Evolutionary conservation across 176 grass and related monocot species (phyloP).

Genomic region (Cymbopogon citratus): DNA sequence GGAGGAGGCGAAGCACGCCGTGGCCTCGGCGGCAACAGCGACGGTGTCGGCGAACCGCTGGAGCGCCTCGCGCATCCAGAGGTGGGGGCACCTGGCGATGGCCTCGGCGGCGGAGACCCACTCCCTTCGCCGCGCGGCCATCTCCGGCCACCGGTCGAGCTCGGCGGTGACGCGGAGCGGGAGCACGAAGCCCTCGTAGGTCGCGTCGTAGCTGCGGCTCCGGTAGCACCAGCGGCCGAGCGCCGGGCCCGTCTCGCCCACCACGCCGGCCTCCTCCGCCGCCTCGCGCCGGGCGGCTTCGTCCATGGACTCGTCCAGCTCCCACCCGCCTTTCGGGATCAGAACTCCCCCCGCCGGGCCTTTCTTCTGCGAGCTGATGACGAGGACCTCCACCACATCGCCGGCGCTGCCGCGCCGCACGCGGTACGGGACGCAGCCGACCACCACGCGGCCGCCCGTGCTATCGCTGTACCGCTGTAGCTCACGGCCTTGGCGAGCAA

Average conservation of each 20-base stretch:
- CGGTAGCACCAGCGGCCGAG: slow-evolving; percentile 53
- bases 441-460: slow-evolving; percentile 52
- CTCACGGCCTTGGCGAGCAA: slow-evolving; percentile 56
- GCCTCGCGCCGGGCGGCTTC: slow-evolving; percentile 58
- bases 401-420: neutral
- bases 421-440: slow-evolving; percentile 68
- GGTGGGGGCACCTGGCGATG: slow-evolving; percentile 25
- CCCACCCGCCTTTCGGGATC: slow-evolving; percentile 79
- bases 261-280: slow-evolving; percentile 61
- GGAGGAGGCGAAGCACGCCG: neutral
- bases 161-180: slow-evolving; percentile 50
- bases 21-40: neutral
- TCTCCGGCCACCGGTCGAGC: slow-evolving; percentile 60
- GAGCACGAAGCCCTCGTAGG: slow-evolving; percentile 51
- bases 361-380: slow-evolving; percentile 62
- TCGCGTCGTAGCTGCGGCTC: slow-evolving; percentile 44
- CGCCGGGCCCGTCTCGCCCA: slow-evolving; percentile 15
- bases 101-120: slow-evolving; percentile 40
- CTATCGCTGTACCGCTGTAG: slow-evolving; percentile 58
- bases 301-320: slow-evolving; percentile 60
- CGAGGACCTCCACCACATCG: slow-evolving; percentile 53
- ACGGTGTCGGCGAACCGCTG: slow-evolving; percentile 14
- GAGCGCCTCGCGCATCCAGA: slow-evolving; percentile 39
- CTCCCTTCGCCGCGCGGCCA: slow-evolving; percentile 21
- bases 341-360: slow-evolving; percentile 32